Evolutionary conservation across 345 rosid genomes (phyloP), one percentile per base, ranked within the genome.

Genomic region (Orychophragmus violaceus): DNA sequence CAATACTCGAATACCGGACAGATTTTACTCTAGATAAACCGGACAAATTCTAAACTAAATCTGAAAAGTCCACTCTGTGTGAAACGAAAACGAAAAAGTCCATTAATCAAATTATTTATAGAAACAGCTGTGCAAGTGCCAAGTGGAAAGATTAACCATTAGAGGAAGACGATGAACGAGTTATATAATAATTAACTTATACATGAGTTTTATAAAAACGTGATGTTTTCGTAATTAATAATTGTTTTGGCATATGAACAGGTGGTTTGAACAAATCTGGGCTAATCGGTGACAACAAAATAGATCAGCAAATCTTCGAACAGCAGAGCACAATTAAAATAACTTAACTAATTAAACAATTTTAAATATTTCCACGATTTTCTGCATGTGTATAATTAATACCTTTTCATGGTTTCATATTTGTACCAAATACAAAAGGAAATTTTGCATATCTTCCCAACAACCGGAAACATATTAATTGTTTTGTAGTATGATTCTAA

Each of bases 81-180:
- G n/a, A n/a, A n/a, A n/a, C n/a, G n/a, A n/a, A 62, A 52, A 62
- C 68, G 36, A 42, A 48, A 44, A 62, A 52, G 62, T 70, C 48
- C 32, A 62, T 41, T 11, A 29, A 52, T 60, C 11, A 41, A 9
- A 4, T 28, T 14, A 12, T 39, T 12, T 42, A 62, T 53, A 41
- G 27, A 42, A 58, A 51, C 61, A 69, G 33, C 61, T 39, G 52
- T 51, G 11, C 42, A 8, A 5, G 29, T 27, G 10, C 42, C 19
- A n/a, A 3, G n/a, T 9, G 6, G 28, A 27, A 28, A 6, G 13
- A 39, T 10, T n/a, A 28, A 50, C 0, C 12, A 52, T 12, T 30
- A n/a, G n/a, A n/a, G 35, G 23, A 36, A 32, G 16, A 36, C 3
- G 52, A 61, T 16, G 36, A 28, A 11, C 14, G 17, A 46, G 27